Evolutionary conservation across 192 early-diverging fungal species (phyloP).

Genomic region (Coemansia sp.): DNA sequence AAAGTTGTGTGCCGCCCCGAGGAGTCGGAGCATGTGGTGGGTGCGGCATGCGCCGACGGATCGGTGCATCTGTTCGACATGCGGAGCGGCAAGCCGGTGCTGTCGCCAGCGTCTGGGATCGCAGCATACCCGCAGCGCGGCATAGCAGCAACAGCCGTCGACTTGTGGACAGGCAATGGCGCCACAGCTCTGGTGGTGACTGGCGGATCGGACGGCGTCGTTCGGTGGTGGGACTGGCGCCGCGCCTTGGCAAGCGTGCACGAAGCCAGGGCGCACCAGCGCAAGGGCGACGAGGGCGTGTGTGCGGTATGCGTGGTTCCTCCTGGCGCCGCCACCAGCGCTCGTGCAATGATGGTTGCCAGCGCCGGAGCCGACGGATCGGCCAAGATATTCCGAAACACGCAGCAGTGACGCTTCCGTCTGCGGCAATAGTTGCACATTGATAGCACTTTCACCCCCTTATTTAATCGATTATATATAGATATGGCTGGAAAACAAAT

Average conservation of each 20-base stretch:
- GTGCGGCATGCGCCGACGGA: conserved; percentile 22
- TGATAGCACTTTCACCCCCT: no score
- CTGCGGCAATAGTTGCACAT: no score
- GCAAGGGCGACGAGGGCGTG: conserved; percentile 51
- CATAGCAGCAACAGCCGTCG: conserved; percentile 21
- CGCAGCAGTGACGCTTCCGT: background rate
- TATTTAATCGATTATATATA: no score
- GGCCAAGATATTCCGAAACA: conserved; percentile 10
- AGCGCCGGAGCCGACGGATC: conserved; percentile 41
- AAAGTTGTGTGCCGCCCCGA: background rate
- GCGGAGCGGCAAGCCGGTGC: conserved; percentile 11
- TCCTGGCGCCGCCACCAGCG: no score
- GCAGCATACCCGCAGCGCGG: conserved; percentile 3
- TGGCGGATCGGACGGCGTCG: conserved; percentile 41
- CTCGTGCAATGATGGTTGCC: background rate
- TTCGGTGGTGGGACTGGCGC: conserved; percentile 55
- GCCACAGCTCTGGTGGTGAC: conserved; percentile 14
- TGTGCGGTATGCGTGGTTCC: conserved; percentile 12
- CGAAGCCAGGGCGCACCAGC: conserved; percentile 21
- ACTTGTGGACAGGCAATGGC: background rate
- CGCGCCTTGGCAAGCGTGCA: conserved; percentile 7
- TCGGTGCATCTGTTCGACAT: conserved; percentile 26
- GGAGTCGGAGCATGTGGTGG: conserved; percentile 11
- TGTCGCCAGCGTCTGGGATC: background rate
- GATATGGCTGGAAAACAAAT: no score